A percentile compares a stretch with the other conserved stretches of the same genome.
Conservation (phyloP, 805 yeast genomes). For the Diddensiella caesifluorescens region DNA sequence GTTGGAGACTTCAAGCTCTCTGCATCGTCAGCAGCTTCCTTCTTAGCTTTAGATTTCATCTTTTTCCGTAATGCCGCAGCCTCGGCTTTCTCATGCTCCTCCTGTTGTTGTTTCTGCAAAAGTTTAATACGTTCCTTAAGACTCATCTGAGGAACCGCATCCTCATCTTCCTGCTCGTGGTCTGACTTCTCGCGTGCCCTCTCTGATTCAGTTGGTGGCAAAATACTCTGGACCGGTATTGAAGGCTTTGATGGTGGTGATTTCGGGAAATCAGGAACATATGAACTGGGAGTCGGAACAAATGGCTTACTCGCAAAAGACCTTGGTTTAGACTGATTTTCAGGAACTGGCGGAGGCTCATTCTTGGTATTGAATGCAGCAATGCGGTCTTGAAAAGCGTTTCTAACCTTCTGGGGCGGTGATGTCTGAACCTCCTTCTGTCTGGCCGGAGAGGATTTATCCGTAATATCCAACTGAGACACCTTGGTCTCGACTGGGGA, state of each 20-base stretch:
- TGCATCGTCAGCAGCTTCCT: constrained; percentile 26
- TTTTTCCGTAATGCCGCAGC: constrained; percentile 49
- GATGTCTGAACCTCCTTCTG: not conserved
- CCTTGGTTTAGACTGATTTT: constrained; percentile 34
- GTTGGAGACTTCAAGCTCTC: constrained; percentile 1
- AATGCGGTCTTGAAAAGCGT: constrained; percentile 41
- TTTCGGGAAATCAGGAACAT: constrained; percentile 42
- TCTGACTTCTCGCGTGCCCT: constrained; percentile 23
- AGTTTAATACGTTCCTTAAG: constrained; percentile 81
- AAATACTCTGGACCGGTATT: constrained; percentile 2
- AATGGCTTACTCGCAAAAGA: constrained; percentile 53
- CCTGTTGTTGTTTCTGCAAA: constrained; percentile 73
- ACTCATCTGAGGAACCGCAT: constrained; percentile 68
- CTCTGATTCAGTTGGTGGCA: constrained; percentile 12
- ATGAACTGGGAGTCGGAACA: constrained; percentile 54
- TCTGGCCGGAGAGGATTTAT: not conserved
- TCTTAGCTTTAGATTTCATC: constrained; percentile 25
- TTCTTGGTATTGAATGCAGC: constrained; percentile 44
- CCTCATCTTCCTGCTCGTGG: constrained; percentile 32
- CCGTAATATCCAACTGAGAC: no score
- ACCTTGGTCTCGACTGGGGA: not conserved
- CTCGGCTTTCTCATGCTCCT: constrained; percentile 65
- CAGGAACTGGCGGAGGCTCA: constrained; percentile 40
- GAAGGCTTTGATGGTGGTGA: constrained; percentile 10
- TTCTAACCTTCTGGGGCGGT: not conserved